Conservation (phyloP, 176 grass and related monocot genomes). For the Oryza nivara region DNA sequence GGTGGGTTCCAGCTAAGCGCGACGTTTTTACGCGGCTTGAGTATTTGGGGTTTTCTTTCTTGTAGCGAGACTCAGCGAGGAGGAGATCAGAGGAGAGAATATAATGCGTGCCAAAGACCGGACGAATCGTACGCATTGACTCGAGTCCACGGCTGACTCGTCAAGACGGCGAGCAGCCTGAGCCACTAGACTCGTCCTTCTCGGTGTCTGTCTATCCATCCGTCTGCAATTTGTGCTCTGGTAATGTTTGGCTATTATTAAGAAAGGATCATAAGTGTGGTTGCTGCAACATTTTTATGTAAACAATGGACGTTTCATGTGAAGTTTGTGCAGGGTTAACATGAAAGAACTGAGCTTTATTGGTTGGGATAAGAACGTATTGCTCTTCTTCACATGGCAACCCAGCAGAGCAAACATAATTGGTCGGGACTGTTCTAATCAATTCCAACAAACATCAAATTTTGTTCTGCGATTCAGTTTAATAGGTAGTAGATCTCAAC, state of each 20-base stretch:
- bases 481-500: not conserved
- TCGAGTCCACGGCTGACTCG: not conserved
- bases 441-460: not conserved
- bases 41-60: not conserved
- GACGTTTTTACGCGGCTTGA: not conserved
- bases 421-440: not conserved
- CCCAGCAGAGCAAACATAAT: not conserved
- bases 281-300: not conserved
- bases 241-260: not conserved
- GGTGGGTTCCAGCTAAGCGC: constrained; percentile 35
- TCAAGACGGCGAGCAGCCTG: not conserved
- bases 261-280: not conserved
- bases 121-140: not conserved
- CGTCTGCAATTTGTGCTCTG: not conserved
- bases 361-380: not conserved
- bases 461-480: not conserved
- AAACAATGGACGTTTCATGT: not conserved
- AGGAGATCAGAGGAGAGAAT: not conserved
- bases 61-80: not conserved
- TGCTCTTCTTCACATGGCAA: not conserved
- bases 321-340: not conserved
- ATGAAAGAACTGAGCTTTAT: not conserved
- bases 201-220: not conserved
- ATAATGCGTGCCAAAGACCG: not conserved
- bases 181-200: not conserved